phyloP scores from a whole-genome alignment of 2,329 filamentous ascomycete genomes.

The Fusarium metavorans region DNA sequence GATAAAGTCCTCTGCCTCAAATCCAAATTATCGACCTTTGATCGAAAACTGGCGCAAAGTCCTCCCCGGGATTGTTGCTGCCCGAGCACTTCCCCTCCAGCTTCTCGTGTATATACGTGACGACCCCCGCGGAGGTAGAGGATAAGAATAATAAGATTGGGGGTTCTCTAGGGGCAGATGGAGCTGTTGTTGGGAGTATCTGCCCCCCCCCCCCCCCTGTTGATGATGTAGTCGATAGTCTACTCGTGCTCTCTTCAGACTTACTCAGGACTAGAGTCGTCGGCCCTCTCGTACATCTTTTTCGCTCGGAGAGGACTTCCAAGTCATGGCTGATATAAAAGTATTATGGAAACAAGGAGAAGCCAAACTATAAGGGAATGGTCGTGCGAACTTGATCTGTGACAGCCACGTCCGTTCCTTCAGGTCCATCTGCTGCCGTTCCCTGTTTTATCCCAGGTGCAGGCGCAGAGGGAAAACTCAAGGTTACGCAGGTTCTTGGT shows the following conservation, averaged over 20 bases:
- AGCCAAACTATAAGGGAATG: neutral
- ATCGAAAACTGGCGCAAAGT: neutral
- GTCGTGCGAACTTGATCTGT: neutral
- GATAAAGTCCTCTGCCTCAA: neutral
- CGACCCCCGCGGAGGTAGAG: neutral
- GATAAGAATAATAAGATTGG: rapidly evolving
- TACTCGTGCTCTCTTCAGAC: neutral
- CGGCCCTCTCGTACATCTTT: neutral
- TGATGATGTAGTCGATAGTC: neutral
- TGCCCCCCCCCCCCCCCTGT: neutral
- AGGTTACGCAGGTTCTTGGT: neutral
- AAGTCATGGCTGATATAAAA: neutral
- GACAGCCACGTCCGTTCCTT: neutral
- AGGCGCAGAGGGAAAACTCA: neutral
- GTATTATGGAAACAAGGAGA: neutral
- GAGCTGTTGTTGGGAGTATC: neutral
- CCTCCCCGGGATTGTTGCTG: neutral
- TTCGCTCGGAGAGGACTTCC: neutral
- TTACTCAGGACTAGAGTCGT: neutral
- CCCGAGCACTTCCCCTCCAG: neutral
- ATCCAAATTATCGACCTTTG: neutral
- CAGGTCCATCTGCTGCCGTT: neutral
- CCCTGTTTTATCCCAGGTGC: neutral
- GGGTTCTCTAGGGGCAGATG: neutral
- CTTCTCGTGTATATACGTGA: neutral